Conservation (phyloP, 768 basidiomycete species). For the Pulveroboletus sp. region DNA sequence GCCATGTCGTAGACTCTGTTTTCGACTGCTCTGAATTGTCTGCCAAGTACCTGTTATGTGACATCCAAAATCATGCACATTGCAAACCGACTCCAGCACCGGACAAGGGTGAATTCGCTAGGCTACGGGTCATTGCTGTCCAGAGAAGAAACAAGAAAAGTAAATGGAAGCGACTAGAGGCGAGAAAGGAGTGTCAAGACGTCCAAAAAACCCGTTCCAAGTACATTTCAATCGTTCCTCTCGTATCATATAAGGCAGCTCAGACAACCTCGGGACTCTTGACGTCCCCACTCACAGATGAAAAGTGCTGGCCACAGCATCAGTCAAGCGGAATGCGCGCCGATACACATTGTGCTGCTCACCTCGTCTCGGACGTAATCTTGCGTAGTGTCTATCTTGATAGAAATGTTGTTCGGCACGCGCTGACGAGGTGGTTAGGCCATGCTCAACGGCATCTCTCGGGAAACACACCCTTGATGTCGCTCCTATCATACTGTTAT, state of each 20-base stretch:
- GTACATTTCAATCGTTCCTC: neutral
- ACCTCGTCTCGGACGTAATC: slow-evolving; percentile 43
- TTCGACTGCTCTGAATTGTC: too few relatives aligned
- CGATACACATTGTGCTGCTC: too few relatives aligned
- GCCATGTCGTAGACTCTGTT: too few relatives aligned
- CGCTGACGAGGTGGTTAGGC: slow-evolving; percentile 14
- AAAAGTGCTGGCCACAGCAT: slow-evolving; percentile 17
- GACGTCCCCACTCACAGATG: slow-evolving; percentile 12
- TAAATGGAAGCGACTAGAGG: neutral
- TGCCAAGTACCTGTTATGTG: neutral
- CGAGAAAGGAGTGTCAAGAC: slow-evolving; percentile 2
- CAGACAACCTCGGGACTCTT: slow-evolving; percentile 22
- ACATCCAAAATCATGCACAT: neutral
- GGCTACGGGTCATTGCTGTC: slow-evolving; percentile 13
- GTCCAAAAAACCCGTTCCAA: neutral
- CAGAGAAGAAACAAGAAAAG: slow-evolving; percentile 1
- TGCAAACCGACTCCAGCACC: slow-evolving; percentile 6
- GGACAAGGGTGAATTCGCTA: slow-evolving; percentile 8
- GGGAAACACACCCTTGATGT: slow-evolving; percentile 5
- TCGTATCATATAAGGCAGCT: neutral
- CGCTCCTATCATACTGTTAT: slow-evolving; percentile 8
- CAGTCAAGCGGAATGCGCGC: too few relatives aligned
- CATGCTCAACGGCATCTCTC: too few relatives aligned
- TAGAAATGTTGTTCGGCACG: slow-evolving; percentile 50
- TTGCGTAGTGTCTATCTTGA: slow-evolving; percentile 63